A percentile compares a stretch with the other conserved stretches of the same genome.
These are phyloP conservation scores for Phytophthora cryptogea DNA, from an alignment of 352 stramenopile species.

Conservation along the genomic window DNA sequence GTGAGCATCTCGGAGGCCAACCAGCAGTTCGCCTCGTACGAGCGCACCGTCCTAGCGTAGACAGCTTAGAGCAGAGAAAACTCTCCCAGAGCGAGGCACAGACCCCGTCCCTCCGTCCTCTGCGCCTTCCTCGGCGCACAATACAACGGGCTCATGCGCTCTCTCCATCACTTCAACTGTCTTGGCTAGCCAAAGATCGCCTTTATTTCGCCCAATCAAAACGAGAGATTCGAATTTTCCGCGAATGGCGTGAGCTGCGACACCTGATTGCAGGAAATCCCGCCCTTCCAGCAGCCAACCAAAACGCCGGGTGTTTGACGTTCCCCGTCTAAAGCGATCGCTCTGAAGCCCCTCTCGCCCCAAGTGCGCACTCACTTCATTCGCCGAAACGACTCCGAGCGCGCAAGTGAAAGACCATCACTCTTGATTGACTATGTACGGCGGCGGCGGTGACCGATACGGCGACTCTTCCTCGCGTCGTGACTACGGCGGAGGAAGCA, in stretches of 20 bases:
- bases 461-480: constrained; percentile 78
- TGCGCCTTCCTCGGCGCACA: constrained; percentile 15
- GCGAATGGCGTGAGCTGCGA: constrained; percentile 13
- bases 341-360: constrained; percentile 10
- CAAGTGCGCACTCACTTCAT: constrained; percentile 13
- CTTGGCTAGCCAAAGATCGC: constrained; percentile 13
- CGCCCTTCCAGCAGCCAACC: constrained; percentile 28
- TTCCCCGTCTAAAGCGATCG: constrained; percentile 41
- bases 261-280: constrained; percentile 33
- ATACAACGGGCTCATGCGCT: constrained; percentile 30
- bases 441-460: constrained; percentile 68
- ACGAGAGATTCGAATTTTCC: constrained; percentile 6
- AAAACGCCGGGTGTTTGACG: constrained; percentile 16
- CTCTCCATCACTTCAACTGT: neutral
- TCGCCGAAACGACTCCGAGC: constrained; percentile 29
- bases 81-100: constrained; percentile 7
- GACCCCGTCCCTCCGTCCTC: constrained; percentile 24
- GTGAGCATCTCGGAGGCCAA: constrained; percentile 94
- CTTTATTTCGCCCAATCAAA: constrained; percentile 26
- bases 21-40: constrained; percentile 89
- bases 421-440: constrained; percentile 65
- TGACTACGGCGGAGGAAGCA: constrained; percentile 46
- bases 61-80: constrained; percentile 2
- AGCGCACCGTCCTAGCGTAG: constrained; percentile 68
- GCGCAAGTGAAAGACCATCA: constrained; percentile 29